A percentile compares a stretch with the other conserved stretches of the same genome.
Conservation (phyloP, 495 filamentous ascomycete genomes). For the Xylaria longipes region DNA sequence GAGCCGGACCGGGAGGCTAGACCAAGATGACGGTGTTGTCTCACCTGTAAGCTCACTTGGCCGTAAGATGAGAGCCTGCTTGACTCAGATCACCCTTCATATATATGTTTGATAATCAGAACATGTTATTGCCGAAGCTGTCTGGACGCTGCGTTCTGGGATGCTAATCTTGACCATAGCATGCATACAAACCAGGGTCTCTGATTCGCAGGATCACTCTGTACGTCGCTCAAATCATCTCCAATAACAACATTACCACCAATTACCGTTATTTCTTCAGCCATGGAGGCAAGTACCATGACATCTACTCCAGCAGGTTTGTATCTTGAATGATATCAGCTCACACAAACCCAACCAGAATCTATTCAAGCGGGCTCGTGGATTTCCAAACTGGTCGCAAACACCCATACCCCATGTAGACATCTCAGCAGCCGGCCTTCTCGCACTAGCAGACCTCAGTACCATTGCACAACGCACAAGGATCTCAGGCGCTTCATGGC, state of each 20-base stretch:
- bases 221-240: not conserved
- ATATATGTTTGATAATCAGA: constrained; percentile 4
- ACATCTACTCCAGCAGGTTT: not conserved
- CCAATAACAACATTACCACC: not conserved
- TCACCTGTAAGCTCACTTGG: not conserved
- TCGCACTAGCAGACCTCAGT: constrained; percentile 63
- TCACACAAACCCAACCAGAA: constrained; percentile 24
- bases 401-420: constrained; percentile 46
- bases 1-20: not conserved
- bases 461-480: constrained; percentile 61
- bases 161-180: not conserved
- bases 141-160: not conserved
- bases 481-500: constrained; percentile 57
- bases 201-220: constrained; percentile 4
- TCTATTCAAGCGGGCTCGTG: constrained; percentile 35
- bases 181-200: constrained; percentile 11
- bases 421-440: constrained; percentile 57
- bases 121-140: not conserved
- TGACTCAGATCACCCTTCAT: not conserved
- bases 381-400: constrained; percentile 43
- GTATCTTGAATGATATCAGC: not conserved
- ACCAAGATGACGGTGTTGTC: constrained; percentile 6
- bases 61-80: not conserved
- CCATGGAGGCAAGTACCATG: constrained; percentile 24
- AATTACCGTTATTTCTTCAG: not conserved